Evolutionary conservation across 139 green algal species (phyloP), one percentile per base, ranked within the genome.

Genomic region (Deuterostichococcus epilithicus): DNA sequence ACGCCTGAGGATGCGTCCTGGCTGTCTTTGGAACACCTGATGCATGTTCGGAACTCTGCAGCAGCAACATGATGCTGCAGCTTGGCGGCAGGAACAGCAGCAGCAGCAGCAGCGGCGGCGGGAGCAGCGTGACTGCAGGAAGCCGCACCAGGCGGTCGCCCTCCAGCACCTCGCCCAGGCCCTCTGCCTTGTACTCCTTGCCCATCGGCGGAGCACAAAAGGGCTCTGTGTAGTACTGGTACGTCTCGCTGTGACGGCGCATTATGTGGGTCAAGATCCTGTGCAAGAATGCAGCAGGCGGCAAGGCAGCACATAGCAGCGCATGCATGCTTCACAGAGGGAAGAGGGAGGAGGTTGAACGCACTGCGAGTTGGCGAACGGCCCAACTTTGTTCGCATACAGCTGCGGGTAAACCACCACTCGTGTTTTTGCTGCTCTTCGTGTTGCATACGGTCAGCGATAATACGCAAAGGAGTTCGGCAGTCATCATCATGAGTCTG

Each of bases 221-320:
- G 13, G 96, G 92, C 74, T 98, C 84, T 66, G 90, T 91, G 83
- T 97, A 99, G 78, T 97, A 98, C 84, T 97, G 90, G 81, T 98
- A 98, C 8, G 94, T 98, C 79, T 98, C 94, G 73, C 90, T 94
- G 87, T 78, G 70, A 20, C 32, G 34, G 38, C 28, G 33, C 1
- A 20, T 52, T 71, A 36, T 3, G 23, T 4, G 25, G 28, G 15
- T 70, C 42, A 6, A 65, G 36, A 36, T 76, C 25, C 25, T 39
- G 42, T 76, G 45, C 1, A 47, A 35, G 15, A 72, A 10, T 37
- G 44, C n/a, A 8, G 34, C 15, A 45, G 44, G 6, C 18, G 26
- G 28, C 8, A 69, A 28, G 32, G 18, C 8, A 36, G 25, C 38
- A 5, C 20, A 30, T 52, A 13, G 44, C 44, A 36, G 8, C 13